phyloP scores from a whole-genome alignment of 1,139 yeast species.

The Suhomyces panamericanus region DNA sequence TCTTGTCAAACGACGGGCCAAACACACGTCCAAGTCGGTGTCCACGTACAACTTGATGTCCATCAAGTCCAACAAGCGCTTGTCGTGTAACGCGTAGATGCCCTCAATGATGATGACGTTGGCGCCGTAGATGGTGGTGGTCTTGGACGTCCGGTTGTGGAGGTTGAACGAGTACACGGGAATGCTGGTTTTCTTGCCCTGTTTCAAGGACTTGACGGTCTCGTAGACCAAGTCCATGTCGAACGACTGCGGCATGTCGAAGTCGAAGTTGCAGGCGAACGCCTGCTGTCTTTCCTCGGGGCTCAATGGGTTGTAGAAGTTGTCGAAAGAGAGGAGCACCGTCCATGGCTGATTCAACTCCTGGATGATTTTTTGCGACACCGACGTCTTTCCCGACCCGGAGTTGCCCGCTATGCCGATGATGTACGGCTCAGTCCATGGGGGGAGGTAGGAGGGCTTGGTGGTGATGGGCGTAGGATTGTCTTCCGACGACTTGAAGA shows the following conservation, averaged over 20 bases:
- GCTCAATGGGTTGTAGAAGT: slow-evolving; percentile 77
- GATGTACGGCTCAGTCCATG: slow-evolving; percentile 94
- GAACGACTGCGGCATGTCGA: slow-evolving; percentile 80
- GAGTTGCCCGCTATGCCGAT: slow-evolving; percentile 95
- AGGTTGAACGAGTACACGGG: slow-evolving; percentile 83
- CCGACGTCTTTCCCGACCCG: slow-evolving; percentile 94
- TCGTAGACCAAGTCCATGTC: slow-evolving; percentile 73
- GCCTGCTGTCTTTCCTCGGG: slow-evolving; percentile 64
- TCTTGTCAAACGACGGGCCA: slow-evolving; percentile 82
- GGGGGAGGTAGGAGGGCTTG: slow-evolving; percentile 62
- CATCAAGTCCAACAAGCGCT: slow-evolving; percentile 68
- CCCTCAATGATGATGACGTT: slow-evolving; percentile 93
- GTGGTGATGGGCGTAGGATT: neutral
- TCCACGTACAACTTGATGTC: slow-evolving; percentile 89
- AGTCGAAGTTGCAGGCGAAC: slow-evolving; percentile 68
- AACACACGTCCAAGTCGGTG: slow-evolving; percentile 88
- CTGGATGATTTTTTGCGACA: slow-evolving; percentile 79
- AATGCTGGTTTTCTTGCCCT: slow-evolving; percentile 59
- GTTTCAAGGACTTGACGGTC: slow-evolving; percentile 64
- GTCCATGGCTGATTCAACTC: slow-evolving; percentile 94
- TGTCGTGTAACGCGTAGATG: slow-evolving; percentile 77
- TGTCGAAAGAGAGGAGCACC: slow-evolving; percentile 84
- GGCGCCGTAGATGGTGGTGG: slow-evolving; percentile 86
- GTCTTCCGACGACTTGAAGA: slow-evolving; percentile 14
- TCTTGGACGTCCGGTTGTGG: slow-evolving; percentile 72